Conservation (phyloP, 1,284 basidiomycete species). For the Ganoderma sinense region DNA sequence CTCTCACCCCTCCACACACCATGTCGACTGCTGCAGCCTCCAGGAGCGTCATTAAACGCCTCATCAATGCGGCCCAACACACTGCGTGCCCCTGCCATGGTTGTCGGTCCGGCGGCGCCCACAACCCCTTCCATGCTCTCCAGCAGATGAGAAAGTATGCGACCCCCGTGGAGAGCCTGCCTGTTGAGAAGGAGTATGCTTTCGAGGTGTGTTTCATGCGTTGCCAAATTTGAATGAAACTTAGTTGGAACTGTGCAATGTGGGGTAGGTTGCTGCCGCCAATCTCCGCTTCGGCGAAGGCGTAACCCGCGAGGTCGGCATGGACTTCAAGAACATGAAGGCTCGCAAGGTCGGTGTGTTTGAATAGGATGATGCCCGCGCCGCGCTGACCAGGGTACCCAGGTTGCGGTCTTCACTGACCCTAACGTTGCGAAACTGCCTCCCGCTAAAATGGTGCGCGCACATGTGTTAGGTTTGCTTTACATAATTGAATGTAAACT, state of each 20-base stretch:
- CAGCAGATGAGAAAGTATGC: conserved; percentile 79
- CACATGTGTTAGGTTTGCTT: conserved; percentile 9
- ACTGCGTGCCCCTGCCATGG: conserved; percentile 82
- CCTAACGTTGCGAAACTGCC: conserved; percentile 82
- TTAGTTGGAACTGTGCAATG: neutral
- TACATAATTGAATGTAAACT: neutral
- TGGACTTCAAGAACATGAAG: conserved; percentile 93
- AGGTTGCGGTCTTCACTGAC: conserved; percentile 97
- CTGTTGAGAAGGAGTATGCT: conserved; percentile 89
- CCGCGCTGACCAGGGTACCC: conserved; percentile 31
- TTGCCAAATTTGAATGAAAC: neutral
- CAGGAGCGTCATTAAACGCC: conserved; percentile 67
- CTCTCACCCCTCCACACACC: conserved; percentile 20
- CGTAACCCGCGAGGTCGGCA: conserved; percentile 91
- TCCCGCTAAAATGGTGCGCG: conserved; percentile 82
- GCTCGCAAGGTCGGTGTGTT: conserved; percentile 69
- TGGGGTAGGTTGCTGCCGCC: conserved; percentile 82
- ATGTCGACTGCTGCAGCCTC: conserved; percentile 61
- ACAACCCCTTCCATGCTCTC: conserved; percentile 54
- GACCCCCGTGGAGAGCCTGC: conserved; percentile 75
- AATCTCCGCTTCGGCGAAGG: conserved; percentile 91
- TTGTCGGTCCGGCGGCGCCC: conserved; percentile 52
- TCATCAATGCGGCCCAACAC: conserved; percentile 78
- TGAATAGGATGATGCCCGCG: neutral
- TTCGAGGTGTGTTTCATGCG: conserved; percentile 76